Evolutionary conservation across 2,329 filamentous ascomycete species (phyloP), one percentile per base, ranked within the genome.

Genomic region (Chrysoporthe deuterocubensis): DNA sequence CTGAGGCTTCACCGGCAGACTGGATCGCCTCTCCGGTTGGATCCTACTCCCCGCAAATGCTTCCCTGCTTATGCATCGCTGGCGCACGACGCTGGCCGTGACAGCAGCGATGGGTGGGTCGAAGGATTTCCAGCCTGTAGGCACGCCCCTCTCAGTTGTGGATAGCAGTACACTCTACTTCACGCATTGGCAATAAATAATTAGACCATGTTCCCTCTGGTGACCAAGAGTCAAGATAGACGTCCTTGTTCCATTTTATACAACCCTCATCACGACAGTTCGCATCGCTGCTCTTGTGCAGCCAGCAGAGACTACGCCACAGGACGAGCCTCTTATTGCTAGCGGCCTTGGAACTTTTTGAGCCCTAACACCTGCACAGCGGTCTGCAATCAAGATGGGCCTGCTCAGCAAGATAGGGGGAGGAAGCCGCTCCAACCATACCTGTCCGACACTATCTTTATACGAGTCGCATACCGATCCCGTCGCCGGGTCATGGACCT

Each of bases 401-500:
- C n/a, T 60, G 6, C 32, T 60, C 32, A 37, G n/a, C 13, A 60
- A 60, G 14, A 14, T 34, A 16, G 9, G 9, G 14, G n/a, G n/a
- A 16, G 21, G 57, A 18, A 14, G 37, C 57, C n/a, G 37, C 57
- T 42, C 57, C 57, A 60, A 60, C 9, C 57, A 60, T 34, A 60
- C 57, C 18, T 60, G 57, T n/a, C 57, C 57, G 21, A 60, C 57
- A 8, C 57, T 60, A 18, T 60, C 57, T 62, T n/a, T 65, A 66
- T 2, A 40, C 40, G 57, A 42, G 37, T 42, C 57, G 5, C 14
- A 21, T 14, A 68, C 66, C 14, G 46, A 64, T 7, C 62, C 62
- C 7, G 16, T 68, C 14, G 14, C 56, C 9, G 62, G 54, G 1
- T 44, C 42, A 37, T 61, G 57, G 44, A 67, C 68, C 3, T 69